These are phyloP conservation scores for Hypsizygus ulmarius DNA, from an alignment of 1,284 basidiomycete species.

Conservation along the genomic window DNA sequence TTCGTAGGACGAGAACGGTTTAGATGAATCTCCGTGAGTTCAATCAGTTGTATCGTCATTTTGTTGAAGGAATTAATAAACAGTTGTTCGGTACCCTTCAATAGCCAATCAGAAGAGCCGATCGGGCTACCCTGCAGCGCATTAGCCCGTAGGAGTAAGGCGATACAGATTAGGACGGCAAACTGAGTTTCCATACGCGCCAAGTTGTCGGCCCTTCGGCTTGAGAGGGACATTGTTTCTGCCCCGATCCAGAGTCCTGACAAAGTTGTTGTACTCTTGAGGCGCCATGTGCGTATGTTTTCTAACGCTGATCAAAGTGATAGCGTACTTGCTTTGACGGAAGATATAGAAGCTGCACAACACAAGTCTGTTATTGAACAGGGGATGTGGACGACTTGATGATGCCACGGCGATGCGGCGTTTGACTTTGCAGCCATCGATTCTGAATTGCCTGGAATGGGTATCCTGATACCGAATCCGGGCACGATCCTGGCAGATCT, in stretches of 20 bases:
- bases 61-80: slow-evolving; percentile 10
- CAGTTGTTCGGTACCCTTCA: slow-evolving; percentile 32
- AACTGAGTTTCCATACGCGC: slow-evolving; percentile 19
- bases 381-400: slow-evolving; percentile 16
- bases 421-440: slow-evolving; percentile 31
- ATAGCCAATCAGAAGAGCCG: slow-evolving; percentile 25
- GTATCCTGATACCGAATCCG: not conserved
- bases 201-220: slow-evolving; percentile 14
- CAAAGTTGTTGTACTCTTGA: too few species aligned
- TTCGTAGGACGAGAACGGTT: slow-evolving; percentile 22
- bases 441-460: slow-evolving; percentile 6
- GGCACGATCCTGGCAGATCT: slow-evolving; percentile 10
- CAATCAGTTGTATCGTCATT: slow-evolving; percentile 20
- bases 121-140: slow-evolving; percentile 28
- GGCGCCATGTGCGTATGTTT: too few species aligned
- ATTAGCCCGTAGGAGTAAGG: slow-evolving; percentile 35
- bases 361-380: slow-evolving; percentile 2
- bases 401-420: slow-evolving; percentile 29
- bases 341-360: not conserved
- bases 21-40: slow-evolving; percentile 25
- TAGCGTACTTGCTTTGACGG: too few species aligned
- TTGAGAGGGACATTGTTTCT: slow-evolving; percentile 3
- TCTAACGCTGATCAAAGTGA: too few species aligned
- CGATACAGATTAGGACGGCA: slow-evolving; percentile 29
- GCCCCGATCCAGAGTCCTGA: too few species aligned